A percentile compares a stretch with the other conserved stretches of the same genome.
phyloP scores from a whole-genome alignment of 306 rosid species.

The Vigna nakashimae region DNA sequence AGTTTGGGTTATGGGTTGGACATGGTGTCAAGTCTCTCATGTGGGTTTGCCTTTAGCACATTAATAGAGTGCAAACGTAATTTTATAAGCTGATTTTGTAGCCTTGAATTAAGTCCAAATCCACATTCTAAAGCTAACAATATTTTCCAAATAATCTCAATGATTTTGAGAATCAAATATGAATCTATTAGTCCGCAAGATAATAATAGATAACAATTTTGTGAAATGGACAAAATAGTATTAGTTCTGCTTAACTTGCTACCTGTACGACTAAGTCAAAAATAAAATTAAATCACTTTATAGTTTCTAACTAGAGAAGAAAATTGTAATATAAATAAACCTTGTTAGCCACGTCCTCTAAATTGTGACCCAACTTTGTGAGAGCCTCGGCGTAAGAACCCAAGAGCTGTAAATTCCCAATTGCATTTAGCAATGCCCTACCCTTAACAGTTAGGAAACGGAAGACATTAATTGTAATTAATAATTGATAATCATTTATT shows the following conservation, averaged over 20 bases:
- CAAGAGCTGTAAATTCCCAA: slow-evolving; percentile 87
- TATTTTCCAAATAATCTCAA: not conserved
- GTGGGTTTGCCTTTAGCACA: too few species aligned
- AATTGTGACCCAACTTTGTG: slow-evolving; percentile 70
- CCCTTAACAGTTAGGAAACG: slow-evolving; percentile 63
- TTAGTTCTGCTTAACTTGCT: slow-evolving; percentile 33
- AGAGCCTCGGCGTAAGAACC: slow-evolving; percentile 93
- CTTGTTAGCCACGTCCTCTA: slow-evolving; percentile 86
- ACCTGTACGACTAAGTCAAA: slow-evolving; percentile 17
- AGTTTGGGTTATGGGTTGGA: too few species aligned
- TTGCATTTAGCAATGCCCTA: slow-evolving; percentile 89
- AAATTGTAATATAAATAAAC: slow-evolving; percentile 44
- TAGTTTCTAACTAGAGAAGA: slow-evolving; percentile 6
- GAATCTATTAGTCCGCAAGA: slow-evolving; percentile 26
- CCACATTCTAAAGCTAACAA: not conserved
- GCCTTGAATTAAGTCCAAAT: too few species aligned
- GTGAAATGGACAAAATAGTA: slow-evolving; percentile 32
- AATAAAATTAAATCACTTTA: not conserved
- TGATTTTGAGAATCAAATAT: slow-evolving; percentile 2
- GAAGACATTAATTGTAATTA: not conserved
- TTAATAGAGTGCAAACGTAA: too few species aligned
- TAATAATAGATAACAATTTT: slow-evolving; percentile 20
- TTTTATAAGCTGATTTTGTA: too few species aligned
- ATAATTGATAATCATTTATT: slow-evolving; percentile 10
- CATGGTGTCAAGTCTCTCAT: too few species aligned